Conservation (phyloP, 495 filamentous ascomycete genomes). For the Articulospora tetracladia region DNA sequence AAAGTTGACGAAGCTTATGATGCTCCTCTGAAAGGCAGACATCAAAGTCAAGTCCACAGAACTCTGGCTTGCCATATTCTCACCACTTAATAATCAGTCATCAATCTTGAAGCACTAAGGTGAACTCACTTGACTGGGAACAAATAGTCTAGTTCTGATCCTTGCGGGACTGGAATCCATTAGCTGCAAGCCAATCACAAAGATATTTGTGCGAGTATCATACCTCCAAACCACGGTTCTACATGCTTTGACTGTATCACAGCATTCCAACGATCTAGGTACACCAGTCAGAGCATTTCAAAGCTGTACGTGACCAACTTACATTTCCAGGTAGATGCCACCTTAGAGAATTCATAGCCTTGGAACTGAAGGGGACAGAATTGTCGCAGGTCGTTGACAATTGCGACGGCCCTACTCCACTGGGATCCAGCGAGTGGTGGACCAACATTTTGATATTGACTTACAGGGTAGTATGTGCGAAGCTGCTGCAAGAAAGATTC, state of each 20-base stretch:
- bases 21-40: neutral
- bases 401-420: conserved; percentile 1
- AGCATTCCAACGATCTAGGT: neutral
- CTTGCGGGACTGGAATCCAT: neutral
- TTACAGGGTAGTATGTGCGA: neutral
- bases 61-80: neutral
- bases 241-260: neutral
- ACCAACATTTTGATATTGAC: conserved; percentile 2
- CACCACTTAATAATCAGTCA: neutral
- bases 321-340: neutral
- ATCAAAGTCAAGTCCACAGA: neutral
- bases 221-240: neutral
- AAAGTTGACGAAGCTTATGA: conserved; percentile 1
- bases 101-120: neutral
- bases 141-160: neutral
- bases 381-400: conserved; percentile 2
- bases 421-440: neutral
- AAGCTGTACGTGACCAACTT: neutral
- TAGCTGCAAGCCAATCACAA: neutral
- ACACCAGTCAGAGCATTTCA: neutral
- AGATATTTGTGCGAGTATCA: neutral
- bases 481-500: neutral
- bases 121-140: neutral
- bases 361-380: conserved; percentile 2
- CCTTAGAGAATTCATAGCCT: neutral